Base-by-base conservation (phyloP, 2,329 filamentous ascomycete species). In the Aspergillus quadricinctus region DNA sequence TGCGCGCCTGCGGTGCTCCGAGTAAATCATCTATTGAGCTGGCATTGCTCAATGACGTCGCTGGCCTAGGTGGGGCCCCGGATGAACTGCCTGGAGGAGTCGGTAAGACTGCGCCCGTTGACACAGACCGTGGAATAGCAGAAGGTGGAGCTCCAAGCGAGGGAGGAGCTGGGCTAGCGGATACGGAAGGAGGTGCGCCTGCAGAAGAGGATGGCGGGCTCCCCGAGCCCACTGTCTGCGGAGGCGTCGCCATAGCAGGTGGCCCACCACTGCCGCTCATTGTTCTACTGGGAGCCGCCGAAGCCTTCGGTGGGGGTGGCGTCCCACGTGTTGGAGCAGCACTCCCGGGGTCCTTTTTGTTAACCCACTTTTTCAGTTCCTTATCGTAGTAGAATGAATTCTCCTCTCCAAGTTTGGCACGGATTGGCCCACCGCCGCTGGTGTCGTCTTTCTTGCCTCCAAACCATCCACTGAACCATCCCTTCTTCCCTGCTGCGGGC, bases 301-400 rank as follows among this genome's bases (percentile, higher is more conserved):
- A 76, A 5, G 79, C 82, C 64, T 82, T 86, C 0, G 92, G 92
- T 4, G 92, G 92, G 1, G 94, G 92, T 1, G 93, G 89, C 0
- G 92, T 86, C 1, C 86, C 86, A 49, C 78, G 76, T 27, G 78
- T 70, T n/a, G 77, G 74, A 25, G 80, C 83, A 54, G 88, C 87
- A 7, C 84, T 82, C 14, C 78, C 78, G 11, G 87, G 87, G 10
- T 85, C 85, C 71, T 96, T 97, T 80, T 97, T 97, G 79, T 99
- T 97, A 71, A 99, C 82, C 95, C 95, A 99, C 71, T 94, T 92
- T 79, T 96, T 95, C 52, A 96, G 83, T n/a, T 97, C 90, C 2
- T 92, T 89, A 69, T 99, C 94, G 68, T 94, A 99, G 64, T 93
- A 88, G 74, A 99, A 97, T 48, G 87, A 91, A 72, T 86, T 96